These are phyloP conservation scores for Citrus cavaleriei DNA, from an alignment of 345 rosid species.

Conservation along the genomic window DNA sequence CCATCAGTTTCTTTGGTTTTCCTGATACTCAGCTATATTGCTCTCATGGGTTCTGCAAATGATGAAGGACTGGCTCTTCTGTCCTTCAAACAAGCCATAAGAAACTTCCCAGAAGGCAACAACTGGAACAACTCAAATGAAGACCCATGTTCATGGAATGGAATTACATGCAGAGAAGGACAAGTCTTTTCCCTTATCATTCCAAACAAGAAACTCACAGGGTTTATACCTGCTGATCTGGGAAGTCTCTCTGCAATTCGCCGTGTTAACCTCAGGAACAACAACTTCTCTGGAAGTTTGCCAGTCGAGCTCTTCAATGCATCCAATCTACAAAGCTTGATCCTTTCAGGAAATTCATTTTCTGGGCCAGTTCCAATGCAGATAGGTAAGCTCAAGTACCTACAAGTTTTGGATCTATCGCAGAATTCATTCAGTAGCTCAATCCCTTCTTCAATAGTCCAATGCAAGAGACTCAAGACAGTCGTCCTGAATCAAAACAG, in stretches of 20 bases:
- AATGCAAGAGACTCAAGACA: constrained; percentile 48
- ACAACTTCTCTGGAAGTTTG: constrained; percentile 55
- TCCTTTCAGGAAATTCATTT: constrained; percentile 66
- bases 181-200: constrained; percentile 52
- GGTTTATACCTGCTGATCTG: constrained; percentile 52
- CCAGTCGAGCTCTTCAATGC: constrained; percentile 52
- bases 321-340: constrained; percentile 59
- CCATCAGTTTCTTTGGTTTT: constrained; percentile 25
- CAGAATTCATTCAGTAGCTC: constrained; percentile 52
- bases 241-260: constrained; percentile 58
- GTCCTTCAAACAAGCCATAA: constrained; percentile 45
- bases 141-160: constrained; percentile 73
- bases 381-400: constrained; percentile 49
- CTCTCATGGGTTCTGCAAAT: constrained; percentile 42
- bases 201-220: constrained; percentile 49
- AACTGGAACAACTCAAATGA: constrained; percentile 59
- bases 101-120: constrained; percentile 31
- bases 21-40: constrained; percentile 12
- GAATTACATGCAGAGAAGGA: constrained; percentile 50
- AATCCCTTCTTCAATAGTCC: constrained; percentile 41
- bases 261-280: constrained; percentile 58
- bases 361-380: constrained; percentile 65
- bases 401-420: constrained; percentile 58
- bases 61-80: constrained; percentile 64
- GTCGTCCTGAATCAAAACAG: constrained; percentile 57